Percentiles rank a stretch among this genome's conserved stretches.
These are phyloP conservation scores for Colletotrichum sp. DNA, from an alignment of 2,329 filamentous ascomycete genomes.

Conservation along the genomic window DNA sequence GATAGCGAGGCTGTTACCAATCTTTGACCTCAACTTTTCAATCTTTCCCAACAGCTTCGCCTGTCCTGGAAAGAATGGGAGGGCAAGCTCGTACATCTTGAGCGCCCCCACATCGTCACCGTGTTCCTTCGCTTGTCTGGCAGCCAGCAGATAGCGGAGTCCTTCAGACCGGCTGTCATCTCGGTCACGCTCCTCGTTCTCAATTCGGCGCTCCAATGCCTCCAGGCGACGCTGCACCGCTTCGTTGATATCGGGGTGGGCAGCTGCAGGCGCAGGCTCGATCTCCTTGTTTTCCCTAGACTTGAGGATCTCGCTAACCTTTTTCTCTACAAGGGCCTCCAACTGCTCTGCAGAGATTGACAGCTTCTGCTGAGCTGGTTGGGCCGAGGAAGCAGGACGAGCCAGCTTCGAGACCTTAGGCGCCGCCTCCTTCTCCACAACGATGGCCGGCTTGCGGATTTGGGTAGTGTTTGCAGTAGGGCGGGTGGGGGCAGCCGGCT, in stretches of 20 bases:
- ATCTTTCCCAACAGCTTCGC: constrained; percentile 78
- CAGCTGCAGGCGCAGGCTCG: constrained; percentile 39
- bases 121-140: constrained; percentile 85
- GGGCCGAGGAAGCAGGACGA: constrained; percentile 32
- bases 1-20: constrained; percentile 37
- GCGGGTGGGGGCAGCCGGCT: constrained; percentile 41
- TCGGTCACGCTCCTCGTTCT: constrained; percentile 55
- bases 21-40: constrained; percentile 60
- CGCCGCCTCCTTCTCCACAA: constrained; percentile 38
- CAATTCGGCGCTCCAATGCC: constrained; percentile 84
- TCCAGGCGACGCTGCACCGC: constrained; percentile 83
- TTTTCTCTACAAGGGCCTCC: constrained; percentile 90
- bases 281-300: constrained; percentile 69
- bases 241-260: constrained; percentile 67
- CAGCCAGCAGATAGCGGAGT: constrained; percentile 85
- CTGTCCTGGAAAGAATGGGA: constrained; percentile 86
- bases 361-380: constrained; percentile 30
- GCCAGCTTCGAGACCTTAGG: constrained; percentile 39
- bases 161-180: constrained; percentile 83
- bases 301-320: constrained; percentile 87
- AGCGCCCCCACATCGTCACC: constrained; percentile 81
- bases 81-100: constrained; percentile 83
- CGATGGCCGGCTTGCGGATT: constrained; percentile 47
- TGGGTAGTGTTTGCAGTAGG: constrained; percentile 39
- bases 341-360: constrained; percentile 76